Evolutionary conservation across 23 red algal species (phyloP), one percentile per base, ranked within the genome.

Genomic region (Gracilaria gracilis): DNA sequence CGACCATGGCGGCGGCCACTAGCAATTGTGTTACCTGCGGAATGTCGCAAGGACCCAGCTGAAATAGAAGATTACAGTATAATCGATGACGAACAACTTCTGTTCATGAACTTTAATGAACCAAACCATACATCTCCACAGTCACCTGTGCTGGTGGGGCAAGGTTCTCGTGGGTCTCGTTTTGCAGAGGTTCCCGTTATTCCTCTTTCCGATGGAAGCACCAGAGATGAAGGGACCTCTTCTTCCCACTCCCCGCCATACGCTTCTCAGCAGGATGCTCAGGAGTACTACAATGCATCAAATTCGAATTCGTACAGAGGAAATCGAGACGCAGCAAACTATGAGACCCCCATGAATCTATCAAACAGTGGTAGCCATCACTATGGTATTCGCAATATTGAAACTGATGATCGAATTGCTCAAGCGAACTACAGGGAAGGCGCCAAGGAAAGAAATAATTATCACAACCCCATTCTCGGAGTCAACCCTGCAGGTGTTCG

Each of bases 41-140:
- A 92, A 36, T 92, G 89, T 64, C 64, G 84, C 12, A 87, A 73
- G 65, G 84, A 87, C 46, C 66, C 84, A 38, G 84, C 65, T 35
- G 74, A 75, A 25, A 79, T 90, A 25, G 87, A 90, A 67, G 73
- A 79, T 5, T 81, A 80, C 21, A 80, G 67, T 59, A 46, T 90
- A 23, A 71, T 73, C 38, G 84, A 87, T 25, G 84, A 87, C 61
- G 84, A 57, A 17, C 65, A 85, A 48, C 28, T 38, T 21, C 35
- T 47, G 28, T 55, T 32, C 58, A 57, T 75, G 84, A 57, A 29
- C 25, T 24, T 32, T 40, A 25, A 54, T 19, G 84, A 87, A 33
- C 66, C 66, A 59, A 77, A 87, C 35, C 51, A 42, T 19, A 57
- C 42, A 24, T 53, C 84, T 19, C 84, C 84, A 32, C 67, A 51